Base-by-base conservation (phyloP, 805 yeast species). In the Danielozyma ontarioensis region DNA sequence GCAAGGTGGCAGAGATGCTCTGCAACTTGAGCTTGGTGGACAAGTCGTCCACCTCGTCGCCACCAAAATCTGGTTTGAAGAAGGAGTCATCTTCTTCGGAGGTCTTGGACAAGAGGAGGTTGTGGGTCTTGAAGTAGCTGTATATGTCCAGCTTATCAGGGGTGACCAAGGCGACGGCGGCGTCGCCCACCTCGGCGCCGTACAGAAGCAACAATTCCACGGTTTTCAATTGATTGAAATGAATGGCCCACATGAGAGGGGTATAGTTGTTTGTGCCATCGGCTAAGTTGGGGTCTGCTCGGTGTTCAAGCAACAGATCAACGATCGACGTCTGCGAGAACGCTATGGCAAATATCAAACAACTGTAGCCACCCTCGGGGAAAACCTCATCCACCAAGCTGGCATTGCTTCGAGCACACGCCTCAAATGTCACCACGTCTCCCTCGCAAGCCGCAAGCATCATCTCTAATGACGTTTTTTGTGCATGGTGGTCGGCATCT, bases 161-260 rank as follows among this genome's bases (percentile, higher is more conserved):
- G 15, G 63, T 57, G 3, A 81, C 68, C 39, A 85, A 50, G 36
- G 76, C 78, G 18, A 74, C 57, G 1, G 88, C 89, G 32, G 55
- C 64, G 34, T 47, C 51, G 22, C 48, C 48, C 17, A 42, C 35
- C 39, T 80, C 82, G 0, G 89, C 90, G 24, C 80, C 83, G 36
- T 68, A 67, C 27, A 75, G 74, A 34, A 87, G 55, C 37, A 86
- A 59, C 35, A 70, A 57, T 29, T 74, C 71, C 12, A 76, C 78
- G 28, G 81, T 67, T 10, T 70, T 67, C 37, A 72, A 55, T 34
- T 76, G 74, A 34, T 77, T 72, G 43, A 80, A 67, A 44, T 78
- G 72, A 3, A 85, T 76, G 1, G 94, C 89, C 95, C 95, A 86
- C 93, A 84, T 85, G 28, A 84, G 55, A 8, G 96, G 86, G 0